Evolutionary conservation across 768 basidiomycete species (phyloP).

Genomic region (Tylopilus vinaceipallidus): DNA sequence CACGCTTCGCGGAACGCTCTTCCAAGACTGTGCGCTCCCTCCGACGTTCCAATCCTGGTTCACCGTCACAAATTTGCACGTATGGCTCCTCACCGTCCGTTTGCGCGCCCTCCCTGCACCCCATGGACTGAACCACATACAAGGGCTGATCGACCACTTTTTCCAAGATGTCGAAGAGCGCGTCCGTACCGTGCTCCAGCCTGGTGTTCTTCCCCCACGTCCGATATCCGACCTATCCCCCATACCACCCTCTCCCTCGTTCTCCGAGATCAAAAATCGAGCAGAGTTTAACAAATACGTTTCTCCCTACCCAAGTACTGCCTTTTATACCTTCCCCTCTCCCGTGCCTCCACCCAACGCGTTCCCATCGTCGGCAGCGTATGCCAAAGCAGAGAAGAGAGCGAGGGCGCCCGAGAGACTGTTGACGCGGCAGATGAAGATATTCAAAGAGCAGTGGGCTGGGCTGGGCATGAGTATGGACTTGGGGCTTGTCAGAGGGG

Average conservation of each 20-base stretch:
- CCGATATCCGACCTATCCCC: conserved; percentile 11
- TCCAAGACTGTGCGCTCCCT: conserved; percentile 75
- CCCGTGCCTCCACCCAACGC: conserved; percentile 24
- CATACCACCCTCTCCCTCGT: conserved; percentile 1
- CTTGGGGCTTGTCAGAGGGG: conserved; percentile 68
- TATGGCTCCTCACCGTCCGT: conserved; percentile 88
- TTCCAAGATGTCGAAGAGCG: conserved; percentile 93
- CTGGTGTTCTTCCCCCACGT: conserved; percentile 36
- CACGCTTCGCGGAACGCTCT: not conserved
- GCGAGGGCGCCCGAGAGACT: conserved; percentile 71
- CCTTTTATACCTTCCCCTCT: conserved; percentile 30
- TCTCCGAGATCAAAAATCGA: conserved; percentile 13
- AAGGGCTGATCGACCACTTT: conserved; percentile 90
- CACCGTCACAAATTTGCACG: conserved; percentile 86
- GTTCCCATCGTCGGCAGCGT: conserved; percentile 27
- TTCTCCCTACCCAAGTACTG: conserved; percentile 23
- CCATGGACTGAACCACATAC: conserved; percentile 66
- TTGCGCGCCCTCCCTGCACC: conserved; percentile 76
- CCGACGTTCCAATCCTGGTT: conserved; percentile 98
- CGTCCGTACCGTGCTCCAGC: conserved; percentile 76
- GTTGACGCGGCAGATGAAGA: conserved; percentile 85
- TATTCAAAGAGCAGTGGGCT: conserved; percentile 88
- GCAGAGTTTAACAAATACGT: conserved; percentile 20
- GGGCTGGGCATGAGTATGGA: conserved; percentile 81
- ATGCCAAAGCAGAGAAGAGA: conserved; percentile 28